A percentile compares a stretch with the other conserved stretches of the same genome.
Evolutionary conservation across 2,329 filamentous ascomycete genomes (phyloP).

Genomic region (Lachnellula hyalina): DNA sequence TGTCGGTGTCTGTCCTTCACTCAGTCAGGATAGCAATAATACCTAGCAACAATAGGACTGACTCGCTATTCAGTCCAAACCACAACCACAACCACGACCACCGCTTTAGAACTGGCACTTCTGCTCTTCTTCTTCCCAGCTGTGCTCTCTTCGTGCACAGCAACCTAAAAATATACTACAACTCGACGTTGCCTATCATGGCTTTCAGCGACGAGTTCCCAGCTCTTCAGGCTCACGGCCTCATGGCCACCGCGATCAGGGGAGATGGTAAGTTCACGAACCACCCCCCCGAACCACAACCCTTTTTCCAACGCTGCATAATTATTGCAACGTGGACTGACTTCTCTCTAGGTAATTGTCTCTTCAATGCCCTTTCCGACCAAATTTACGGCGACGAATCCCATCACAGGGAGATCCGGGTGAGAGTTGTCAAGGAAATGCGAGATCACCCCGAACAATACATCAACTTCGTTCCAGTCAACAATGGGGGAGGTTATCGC

Average conservation of each 20-base stretch:
- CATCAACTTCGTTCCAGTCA: constrained; percentile 56
- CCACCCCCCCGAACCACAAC: constrained; percentile 17
- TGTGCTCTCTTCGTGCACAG: not conserved
- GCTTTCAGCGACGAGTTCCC: constrained; percentile 42
- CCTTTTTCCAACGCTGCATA: not conserved
- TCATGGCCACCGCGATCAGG: constrained; percentile 53
- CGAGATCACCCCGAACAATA: constrained; percentile 55
- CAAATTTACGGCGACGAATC: constrained; percentile 59
- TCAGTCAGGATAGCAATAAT: too few relatives aligned
- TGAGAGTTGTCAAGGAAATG: constrained; percentile 56
- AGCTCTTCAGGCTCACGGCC: constrained; percentile 48
- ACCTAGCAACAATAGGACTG: not conserved
- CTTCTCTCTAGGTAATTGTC: constrained; percentile 54
- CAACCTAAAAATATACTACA: not conserved
- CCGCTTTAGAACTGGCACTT: not conserved
- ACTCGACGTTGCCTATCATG: constrained; percentile 6
- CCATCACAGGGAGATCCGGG: constrained; percentile 53
- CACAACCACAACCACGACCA: not conserved
- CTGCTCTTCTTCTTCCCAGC: not conserved
- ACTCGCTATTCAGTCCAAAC: not conserved
- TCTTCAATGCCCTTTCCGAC: constrained; percentile 63
- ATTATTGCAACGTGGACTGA: constrained; percentile 9
- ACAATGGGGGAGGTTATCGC: constrained; percentile 48
- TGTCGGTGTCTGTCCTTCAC: too few relatives aligned
- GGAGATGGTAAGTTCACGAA: constrained; percentile 53